Evolutionary conservation across 352 stramenopile genomes (phyloP), one percentile per base, ranked within the genome.

Genomic region (Phytophthora vignae): DNA sequence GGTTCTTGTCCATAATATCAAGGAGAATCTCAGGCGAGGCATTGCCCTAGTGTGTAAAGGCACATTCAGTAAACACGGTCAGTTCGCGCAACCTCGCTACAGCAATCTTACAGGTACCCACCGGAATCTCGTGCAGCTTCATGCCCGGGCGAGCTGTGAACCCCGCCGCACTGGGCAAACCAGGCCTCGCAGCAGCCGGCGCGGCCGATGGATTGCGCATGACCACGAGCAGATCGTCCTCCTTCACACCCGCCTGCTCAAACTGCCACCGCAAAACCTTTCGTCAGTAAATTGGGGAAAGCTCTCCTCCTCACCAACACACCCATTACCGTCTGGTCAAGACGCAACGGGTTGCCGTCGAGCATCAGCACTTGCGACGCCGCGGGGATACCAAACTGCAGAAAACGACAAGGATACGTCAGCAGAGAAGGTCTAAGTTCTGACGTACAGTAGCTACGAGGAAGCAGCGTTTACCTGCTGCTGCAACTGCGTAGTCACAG

Each of bases 1-100:
- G 86, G 61, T 95, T 96, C 70, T 92, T 89, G 5, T 93, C 84
- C 66, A 95, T 90, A 53, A 95, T 95, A 5, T 94, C 87, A 15
- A 96, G 79, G 55, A 95, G 79, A 22, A 90, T 49, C 64, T 96
- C 88, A 7, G 90, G 82, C 9, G 88, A 88, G 12, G 86, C 84
- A 67, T 92, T 82, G 15, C 60, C 81, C 73, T 80, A 27, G 1
- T 27, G 22, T 27, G 22, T 27, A 27, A 27, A 27, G 22, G 21
- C 46, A 57, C 19, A 52, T 19, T 60, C 15, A 21, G 31, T 21
- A 36, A 2, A 42, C 33, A 40, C 4, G 33, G 33, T 15, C 33
- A 42, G 33, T 42, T 42, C 33, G 14, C 10, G 33, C 0, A 42
- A 42, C 10, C 33, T 22, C 19, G 46, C 25, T 60, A 48, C 40